phyloP scores from a whole-genome alignment of 176 grass and related monocot genomes.

The Saccharum officinarum region DNA sequence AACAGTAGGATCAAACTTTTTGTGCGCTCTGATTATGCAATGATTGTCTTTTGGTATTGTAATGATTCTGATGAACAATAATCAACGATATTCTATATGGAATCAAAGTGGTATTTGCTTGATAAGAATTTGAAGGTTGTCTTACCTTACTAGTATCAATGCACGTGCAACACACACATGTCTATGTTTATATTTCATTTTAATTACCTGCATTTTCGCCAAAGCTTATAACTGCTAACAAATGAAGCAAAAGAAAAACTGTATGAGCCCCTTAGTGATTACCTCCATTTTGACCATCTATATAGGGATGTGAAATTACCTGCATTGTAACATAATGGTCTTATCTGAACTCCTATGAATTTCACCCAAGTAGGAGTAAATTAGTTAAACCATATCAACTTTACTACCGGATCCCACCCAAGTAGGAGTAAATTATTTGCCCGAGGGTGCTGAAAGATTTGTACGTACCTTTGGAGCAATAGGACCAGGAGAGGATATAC shows the following conservation, averaged over 20 bases:
- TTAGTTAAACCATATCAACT: neutral
- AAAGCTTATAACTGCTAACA: neutral
- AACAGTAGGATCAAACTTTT: neutral
- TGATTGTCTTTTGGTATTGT: neutral
- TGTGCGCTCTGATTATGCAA: neutral
- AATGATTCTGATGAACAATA: neutral
- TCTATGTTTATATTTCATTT: neutral
- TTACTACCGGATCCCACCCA: neutral
- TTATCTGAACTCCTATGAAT: neutral
- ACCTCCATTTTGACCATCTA: neutral
- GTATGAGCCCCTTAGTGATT: neutral
- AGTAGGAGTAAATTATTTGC: neutral
- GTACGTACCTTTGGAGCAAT: conserved; percentile 49
- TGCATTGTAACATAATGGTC: neutral
- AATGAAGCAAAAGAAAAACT: neutral
- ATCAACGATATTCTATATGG: neutral
- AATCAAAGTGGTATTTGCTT: neutral
- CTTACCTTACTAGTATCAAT: neutral
- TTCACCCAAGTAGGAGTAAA: neutral
- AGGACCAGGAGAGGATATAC: conserved; percentile 68
- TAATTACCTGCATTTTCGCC: neutral
- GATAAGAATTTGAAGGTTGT: neutral
- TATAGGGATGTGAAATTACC: neutral
- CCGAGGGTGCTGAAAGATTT: neutral
- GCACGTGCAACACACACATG: neutral